These are phyloP conservation scores for Aspergillus campestris DNA, from an alignment of 495 filamentous ascomycete species.

Conservation along the genomic window DNA sequence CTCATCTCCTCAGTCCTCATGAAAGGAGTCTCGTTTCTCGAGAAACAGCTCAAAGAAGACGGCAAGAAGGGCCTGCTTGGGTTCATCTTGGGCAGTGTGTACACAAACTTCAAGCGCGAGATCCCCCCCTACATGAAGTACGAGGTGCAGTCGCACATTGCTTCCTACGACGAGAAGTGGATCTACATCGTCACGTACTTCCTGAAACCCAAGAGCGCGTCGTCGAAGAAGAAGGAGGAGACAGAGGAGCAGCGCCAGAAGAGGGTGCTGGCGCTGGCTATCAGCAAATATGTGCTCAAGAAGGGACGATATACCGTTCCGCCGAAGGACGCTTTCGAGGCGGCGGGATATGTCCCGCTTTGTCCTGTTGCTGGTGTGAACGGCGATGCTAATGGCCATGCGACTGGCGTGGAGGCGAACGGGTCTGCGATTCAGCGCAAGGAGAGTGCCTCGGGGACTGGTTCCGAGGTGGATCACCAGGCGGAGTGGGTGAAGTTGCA, in stretches of 20 bases:
- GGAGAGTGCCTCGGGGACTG: neutral
- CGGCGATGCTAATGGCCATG: neutral
- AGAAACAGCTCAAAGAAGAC: slow-evolving; percentile 14
- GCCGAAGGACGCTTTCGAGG: slow-evolving; percentile 58
- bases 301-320: slow-evolving; percentile 69
- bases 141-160: slow-evolving; percentile 66
- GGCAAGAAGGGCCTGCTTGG: slow-evolving; percentile 32
- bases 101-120: slow-evolving; percentile 61
- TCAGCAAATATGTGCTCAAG: slow-evolving; percentile 78
- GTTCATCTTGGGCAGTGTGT: slow-evolving; percentile 60
- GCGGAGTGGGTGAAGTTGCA: slow-evolving; percentile 35
- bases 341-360: slow-evolving; percentile 47
- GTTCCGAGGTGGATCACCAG: neutral
- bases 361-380: neutral
- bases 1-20: slow-evolving; percentile 44
- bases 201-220: slow-evolving; percentile 35
- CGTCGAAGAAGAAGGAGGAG: slow-evolving; percentile 21
- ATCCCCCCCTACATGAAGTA: slow-evolving; percentile 59
- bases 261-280: slow-evolving; percentile 54
- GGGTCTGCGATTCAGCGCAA: slow-evolving; percentile 2
- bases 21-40: slow-evolving; percentile 35
- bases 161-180: slow-evolving; percentile 69
- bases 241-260: slow-evolving; percentile 25
- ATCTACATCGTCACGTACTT: slow-evolving; percentile 58
- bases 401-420: slow-evolving; percentile 5